Conservation (phyloP, 805 yeast species). For the Trichomonascus vanleenenianus region DNA sequence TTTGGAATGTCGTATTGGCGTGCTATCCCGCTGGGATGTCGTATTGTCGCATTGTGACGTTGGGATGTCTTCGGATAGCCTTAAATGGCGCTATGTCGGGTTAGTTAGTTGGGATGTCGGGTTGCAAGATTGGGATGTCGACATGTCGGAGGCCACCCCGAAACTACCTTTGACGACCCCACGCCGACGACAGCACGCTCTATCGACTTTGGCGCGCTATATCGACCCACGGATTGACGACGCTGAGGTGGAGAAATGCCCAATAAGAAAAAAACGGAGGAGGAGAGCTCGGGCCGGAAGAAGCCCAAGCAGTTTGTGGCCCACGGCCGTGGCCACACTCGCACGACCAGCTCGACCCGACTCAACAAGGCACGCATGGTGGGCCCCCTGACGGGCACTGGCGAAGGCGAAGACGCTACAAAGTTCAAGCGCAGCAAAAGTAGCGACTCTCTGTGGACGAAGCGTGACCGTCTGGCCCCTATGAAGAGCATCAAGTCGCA, state of each 20-base stretch:
- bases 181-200: too few relatives aligned
- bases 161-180: too few relatives aligned
- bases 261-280: background rate
- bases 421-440: background rate
- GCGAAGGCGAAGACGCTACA: background rate
- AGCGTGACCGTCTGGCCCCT: constrained; percentile 6
- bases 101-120: background rate
- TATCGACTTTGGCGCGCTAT: too few relatives aligned
- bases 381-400: background rate
- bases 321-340: constrained; percentile 4
- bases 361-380: constrained; percentile 5
- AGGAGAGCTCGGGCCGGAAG: background rate
- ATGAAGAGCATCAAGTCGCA: constrained; percentile 3
- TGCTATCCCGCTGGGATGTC: too few relatives aligned
- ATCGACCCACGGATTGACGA: too few relatives aligned
- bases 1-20: too few relatives aligned
- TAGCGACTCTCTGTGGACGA: constrained; percentile 1
- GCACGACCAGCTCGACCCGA: constrained; percentile 10
- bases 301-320: constrained; percentile 11
- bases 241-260: background rate
- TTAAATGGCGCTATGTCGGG: too few relatives aligned
- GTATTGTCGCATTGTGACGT: too few relatives aligned
- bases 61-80: too few relatives aligned
- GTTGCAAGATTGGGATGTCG: too few relatives aligned
- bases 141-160: too few relatives aligned